Evolutionary conservation across 345 rosid genomes (phyloP).

Genomic region (Corchorus olitorius): DNA sequence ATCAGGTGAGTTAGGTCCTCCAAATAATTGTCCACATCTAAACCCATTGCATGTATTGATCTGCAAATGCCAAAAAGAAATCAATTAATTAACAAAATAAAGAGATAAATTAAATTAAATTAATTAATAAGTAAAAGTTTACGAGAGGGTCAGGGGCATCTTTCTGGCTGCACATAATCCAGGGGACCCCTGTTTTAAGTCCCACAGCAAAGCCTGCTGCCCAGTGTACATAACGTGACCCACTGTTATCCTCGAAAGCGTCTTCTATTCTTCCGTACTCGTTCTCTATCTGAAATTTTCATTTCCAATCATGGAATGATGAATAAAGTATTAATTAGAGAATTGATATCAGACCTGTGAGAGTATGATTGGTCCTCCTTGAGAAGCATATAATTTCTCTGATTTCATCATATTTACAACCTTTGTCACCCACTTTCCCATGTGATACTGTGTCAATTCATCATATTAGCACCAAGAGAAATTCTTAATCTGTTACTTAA

Average conservation of each 20-base stretch:
- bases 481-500: not conserved
- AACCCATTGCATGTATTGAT: conserved; percentile 82
- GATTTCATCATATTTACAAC: conserved; percentile 57
- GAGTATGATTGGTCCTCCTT: conserved; percentile 73
- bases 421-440: conserved; percentile 47
- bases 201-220: conserved; percentile 69
- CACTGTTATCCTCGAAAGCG: conserved; percentile 42
- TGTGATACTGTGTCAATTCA: conserved; percentile 48
- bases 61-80: conserved; percentile 31
- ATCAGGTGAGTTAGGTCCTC: conserved; percentile 62
- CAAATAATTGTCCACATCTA: conserved; percentile 66
- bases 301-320: too few relatives aligned
- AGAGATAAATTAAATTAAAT: not conserved
- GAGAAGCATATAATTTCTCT: conserved; percentile 58
- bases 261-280: conserved; percentile 62
- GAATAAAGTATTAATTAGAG: not conserved
- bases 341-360: conserved; percentile 50
- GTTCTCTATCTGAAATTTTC: conserved; percentile 63
- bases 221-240: conserved; percentile 62
- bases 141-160: conserved; percentile 86
- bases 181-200: conserved; percentile 73
- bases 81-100: not conserved
- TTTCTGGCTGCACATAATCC: conserved; percentile 86
- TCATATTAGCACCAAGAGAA: not conserved
- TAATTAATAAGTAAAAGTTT: not conserved